Conservation (phyloP, 2,329 filamentous ascomycete species). For the Penicillium sp. region DNA sequence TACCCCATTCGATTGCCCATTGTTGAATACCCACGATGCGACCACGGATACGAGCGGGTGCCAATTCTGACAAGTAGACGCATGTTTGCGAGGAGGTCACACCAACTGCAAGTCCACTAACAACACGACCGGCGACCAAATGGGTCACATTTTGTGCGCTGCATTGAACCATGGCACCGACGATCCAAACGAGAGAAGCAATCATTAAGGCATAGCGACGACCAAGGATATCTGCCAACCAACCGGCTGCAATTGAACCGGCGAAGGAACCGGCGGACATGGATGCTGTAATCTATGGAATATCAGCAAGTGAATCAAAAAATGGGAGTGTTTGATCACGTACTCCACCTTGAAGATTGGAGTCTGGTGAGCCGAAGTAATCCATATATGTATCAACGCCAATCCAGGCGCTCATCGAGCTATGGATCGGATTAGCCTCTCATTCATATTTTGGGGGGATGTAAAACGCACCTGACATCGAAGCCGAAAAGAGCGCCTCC, state of each 20-base stretch:
- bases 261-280: constrained; percentile 38
- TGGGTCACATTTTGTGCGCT: constrained; percentile 27
- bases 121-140: constrained; percentile 25
- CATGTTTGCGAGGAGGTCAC: constrained; percentile 46
- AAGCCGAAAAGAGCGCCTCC: constrained; percentile 59
- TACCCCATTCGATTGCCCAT: constrained; percentile 46
- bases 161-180: constrained; percentile 29
- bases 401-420: constrained; percentile 47
- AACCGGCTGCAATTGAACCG: constrained; percentile 22
- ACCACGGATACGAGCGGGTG: constrained; percentile 42
- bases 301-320: background rate
- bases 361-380: constrained; percentile 52
- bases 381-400: constrained; percentile 52
- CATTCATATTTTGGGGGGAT: constrained; percentile 24
- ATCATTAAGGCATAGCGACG: constrained; percentile 25
- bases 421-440: constrained; percentile 9
- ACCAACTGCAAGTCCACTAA: constrained; percentile 36
- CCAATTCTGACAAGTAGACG: constrained; percentile 46
- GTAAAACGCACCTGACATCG: constrained; percentile 51
- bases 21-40: constrained; percentile 46
- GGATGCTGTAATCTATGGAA: constrained; percentile 58
- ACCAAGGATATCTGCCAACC: constrained; percentile 24
- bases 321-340: background rate
- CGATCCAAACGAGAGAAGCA: constrained; percentile 25
- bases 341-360: constrained; percentile 38